These are phyloP conservation scores for Neocatenulostroma microsporum DNA, from an alignment of 2,329 filamentous ascomycete species.

Conservation along the genomic window DNA sequence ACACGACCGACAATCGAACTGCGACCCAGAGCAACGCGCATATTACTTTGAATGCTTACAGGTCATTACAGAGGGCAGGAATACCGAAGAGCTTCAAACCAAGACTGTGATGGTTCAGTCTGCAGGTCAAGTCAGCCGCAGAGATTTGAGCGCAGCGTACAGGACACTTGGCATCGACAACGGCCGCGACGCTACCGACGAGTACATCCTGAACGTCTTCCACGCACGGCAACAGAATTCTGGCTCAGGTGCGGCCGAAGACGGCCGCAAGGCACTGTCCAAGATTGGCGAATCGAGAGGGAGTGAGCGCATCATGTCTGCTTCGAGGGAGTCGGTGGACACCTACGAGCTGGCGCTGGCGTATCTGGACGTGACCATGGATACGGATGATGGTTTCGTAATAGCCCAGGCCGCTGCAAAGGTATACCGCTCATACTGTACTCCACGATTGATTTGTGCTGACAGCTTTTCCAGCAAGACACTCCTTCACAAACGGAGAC, in stretches of 20 bases:
- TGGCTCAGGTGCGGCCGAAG: slow-evolving; percentile 47
- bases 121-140: slow-evolving; percentile 49
- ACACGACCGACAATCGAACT: slow-evolving; percentile 52
- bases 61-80: slow-evolving; percentile 49
- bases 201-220: slow-evolving; percentile 55
- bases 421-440: slow-evolving; percentile 18
- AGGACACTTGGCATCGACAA: slow-evolving; percentile 44
- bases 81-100: slow-evolving; percentile 50
- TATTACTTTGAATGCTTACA: slow-evolving; percentile 62
- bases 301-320: slow-evolving; percentile 51
- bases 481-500: slow-evolving; percentile 43
- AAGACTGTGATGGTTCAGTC: slow-evolving; percentile 53
- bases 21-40: slow-evolving; percentile 47
- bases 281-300: slow-evolving; percentile 52
- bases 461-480: slow-evolving; percentile 26
- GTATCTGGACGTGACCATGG: slow-evolving; percentile 43
- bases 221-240: slow-evolving; percentile 50
- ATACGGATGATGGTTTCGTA: slow-evolving; percentile 50
- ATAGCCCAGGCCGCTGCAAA: slow-evolving; percentile 50
- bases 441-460: slow-evolving; percentile 1
- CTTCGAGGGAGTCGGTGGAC: slow-evolving; percentile 51
- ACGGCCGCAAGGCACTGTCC: slow-evolving; percentile 49
- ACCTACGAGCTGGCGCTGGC: slow-evolving; percentile 57
- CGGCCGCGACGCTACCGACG: slow-evolving; percentile 45
- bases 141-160: slow-evolving; percentile 53